Evolutionary conservation across 2,329 filamentous ascomycete species (phyloP), one percentile per base, ranked within the genome.

Genomic region (Diplodia scrobiculata): DNA sequence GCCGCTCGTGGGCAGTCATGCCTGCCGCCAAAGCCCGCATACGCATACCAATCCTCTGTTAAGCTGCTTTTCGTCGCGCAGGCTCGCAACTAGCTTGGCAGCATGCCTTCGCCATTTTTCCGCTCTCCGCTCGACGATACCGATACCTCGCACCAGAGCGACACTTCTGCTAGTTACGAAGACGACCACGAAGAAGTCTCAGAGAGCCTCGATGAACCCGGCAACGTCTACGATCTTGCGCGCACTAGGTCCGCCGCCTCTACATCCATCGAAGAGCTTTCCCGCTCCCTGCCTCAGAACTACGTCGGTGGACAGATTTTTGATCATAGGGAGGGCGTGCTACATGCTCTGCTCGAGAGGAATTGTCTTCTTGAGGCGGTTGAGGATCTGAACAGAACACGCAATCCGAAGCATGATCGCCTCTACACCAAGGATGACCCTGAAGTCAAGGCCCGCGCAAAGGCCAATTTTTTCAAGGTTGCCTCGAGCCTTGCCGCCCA

Each of bases 271-370:
- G 65, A 66, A 27, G 58, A 66, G 19, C 25, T 66, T 3, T 66
- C 65, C 13, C 47, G 65, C 48, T 66, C 65, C 17, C 34, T 66
- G 6, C 36, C 65, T 5, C 21, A 36, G 21, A 54, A 51, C 19
- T 13, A 53, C 13, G 38, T 48, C 14, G 29, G 29, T 27, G 45
- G 48, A 13, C 38, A 52, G 29, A 19, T 47, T 21, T 50, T 48
- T 14, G 50, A 65, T 53, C 69, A 71, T 21, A 68, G 71, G 38
- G 77, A 81, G 64, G 69, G 80, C 14, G 68, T 82, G 11, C 68
- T 83, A 5, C 80, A 82, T 69, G 76, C 81, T 1, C 68, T 83
- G 25, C 72, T 83, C 1, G 81, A 83, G 70, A 77, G 81, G 52
- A 76, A 78, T 63, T 79, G 79, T 41, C 68, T 79, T 10, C 73